Conservation (phyloP, 371 early-diverging fungal genomes). For the Syncephalis plumigaleata region DNA sequence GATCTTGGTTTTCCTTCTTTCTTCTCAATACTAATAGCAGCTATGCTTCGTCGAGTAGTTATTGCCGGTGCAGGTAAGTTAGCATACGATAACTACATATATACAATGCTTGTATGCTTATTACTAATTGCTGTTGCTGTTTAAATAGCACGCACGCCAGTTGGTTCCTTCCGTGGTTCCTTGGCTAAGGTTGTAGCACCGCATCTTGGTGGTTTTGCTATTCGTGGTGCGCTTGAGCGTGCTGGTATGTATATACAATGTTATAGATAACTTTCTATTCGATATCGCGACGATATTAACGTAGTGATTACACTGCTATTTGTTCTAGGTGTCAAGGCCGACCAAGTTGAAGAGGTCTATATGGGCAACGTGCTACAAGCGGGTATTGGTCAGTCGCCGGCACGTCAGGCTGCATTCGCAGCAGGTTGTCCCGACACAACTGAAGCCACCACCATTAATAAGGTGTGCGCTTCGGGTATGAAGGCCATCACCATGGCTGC, state of each 20-base stretch:
- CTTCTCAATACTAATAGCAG: too few relatives aligned
- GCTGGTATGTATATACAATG: too few relatives aligned
- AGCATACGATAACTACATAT: too few relatives aligned
- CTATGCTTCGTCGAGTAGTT: too few relatives aligned
- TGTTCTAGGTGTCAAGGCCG: constrained; percentile 41
- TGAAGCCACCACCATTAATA: constrained; percentile 81
- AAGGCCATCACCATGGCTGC: constrained; percentile 67
- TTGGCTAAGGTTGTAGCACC: constrained; percentile 42
- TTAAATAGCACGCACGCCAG: constrained; percentile 39
- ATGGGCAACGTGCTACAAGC: constrained; percentile 83
- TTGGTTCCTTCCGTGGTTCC: constrained; percentile 52
- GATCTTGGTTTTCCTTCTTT: too few relatives aligned
- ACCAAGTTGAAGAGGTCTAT: constrained; percentile 69
- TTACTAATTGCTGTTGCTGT: too few relatives aligned
- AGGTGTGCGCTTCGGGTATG: constrained; percentile 91
- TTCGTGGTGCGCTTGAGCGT: constrained; percentile 42
- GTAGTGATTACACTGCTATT: too few relatives aligned
- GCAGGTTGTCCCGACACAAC: constrained; percentile 59
- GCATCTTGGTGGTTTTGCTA: constrained; percentile 54
- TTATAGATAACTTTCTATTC: too few relatives aligned
- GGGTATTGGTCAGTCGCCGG: constrained; percentile 69
- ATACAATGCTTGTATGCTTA: too few relatives aligned
- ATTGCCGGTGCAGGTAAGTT: too few relatives aligned
- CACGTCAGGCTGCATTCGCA: constrained; percentile 59
- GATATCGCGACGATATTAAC: too few relatives aligned